These are phyloP conservation scores for Diutina scorzettiae DNA, from an alignment of 1,139 yeast genomes.

Conservation along the genomic window DNA sequence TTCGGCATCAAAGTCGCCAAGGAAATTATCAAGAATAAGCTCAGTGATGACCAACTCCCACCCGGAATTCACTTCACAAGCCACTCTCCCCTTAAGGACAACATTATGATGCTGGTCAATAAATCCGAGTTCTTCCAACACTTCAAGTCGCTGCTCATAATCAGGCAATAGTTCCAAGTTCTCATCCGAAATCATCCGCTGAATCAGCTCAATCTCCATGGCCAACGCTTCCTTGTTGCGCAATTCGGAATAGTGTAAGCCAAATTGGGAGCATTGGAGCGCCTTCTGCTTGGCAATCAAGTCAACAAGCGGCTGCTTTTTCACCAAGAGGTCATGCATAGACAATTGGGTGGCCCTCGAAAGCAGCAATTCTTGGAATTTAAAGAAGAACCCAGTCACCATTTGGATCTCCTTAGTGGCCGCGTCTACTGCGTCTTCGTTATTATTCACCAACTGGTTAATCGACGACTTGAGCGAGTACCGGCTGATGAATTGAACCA, in stretches of 20 bases:
- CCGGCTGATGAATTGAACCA: constrained; percentile 40
- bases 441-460: constrained; percentile 32
- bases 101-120: constrained; percentile 71
- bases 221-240: constrained; percentile 35
- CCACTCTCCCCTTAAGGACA: constrained; percentile 22
- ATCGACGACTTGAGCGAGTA: constrained; percentile 31
- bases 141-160: constrained; percentile 78
- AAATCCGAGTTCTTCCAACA: constrained; percentile 61
- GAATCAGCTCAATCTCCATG: constrained; percentile 42
- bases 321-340: constrained; percentile 37
- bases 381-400: constrained; percentile 29
- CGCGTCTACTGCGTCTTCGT: constrained; percentile 27
- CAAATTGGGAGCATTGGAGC: constrained; percentile 31
- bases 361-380: constrained; percentile 35
- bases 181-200: constrained; percentile 65
- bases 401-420: constrained; percentile 29
- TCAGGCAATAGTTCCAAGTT: constrained; percentile 86
- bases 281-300: constrained; percentile 20
- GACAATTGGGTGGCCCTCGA: constrained; percentile 35
- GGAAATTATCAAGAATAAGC: constrained; percentile 66
- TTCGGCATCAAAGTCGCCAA: constrained; percentile 89
- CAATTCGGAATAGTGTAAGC: constrained; percentile 33
- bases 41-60: constrained; percentile 4
- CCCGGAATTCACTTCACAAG: constrained; percentile 3
- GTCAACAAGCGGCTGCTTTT: constrained; percentile 28